Conservation (phyloP, 164 flowering plant genomes). For the Chloranthus sessilifolius region DNA sequence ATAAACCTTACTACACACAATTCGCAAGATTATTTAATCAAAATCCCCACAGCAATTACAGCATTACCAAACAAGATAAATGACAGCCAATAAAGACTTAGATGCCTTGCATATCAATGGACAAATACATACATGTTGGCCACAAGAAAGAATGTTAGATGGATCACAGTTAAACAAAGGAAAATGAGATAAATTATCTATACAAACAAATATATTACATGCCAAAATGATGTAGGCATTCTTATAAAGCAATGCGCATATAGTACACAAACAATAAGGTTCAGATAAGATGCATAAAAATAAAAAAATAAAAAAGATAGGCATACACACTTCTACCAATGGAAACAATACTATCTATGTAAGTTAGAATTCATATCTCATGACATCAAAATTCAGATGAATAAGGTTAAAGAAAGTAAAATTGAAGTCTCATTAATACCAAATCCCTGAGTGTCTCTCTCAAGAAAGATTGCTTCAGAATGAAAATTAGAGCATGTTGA, state of each 20-base stretch:
- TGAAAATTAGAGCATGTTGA: constrained; percentile 9
- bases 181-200: no score
- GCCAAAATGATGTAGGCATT: no score
- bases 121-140: no score
- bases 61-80: no score
- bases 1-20: not conserved
- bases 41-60: constrained; percentile 1
- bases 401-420: constrained; percentile 10
- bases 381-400: not conserved
- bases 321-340: not conserved
- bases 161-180: no score
- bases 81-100: no score
- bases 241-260: no score
- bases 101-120: no score
- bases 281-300: not conserved
- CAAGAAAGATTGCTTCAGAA: not conserved
- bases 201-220: no score
- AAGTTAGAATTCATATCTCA: not conserved
- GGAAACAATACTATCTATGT: not conserved
- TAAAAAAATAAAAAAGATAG: not conserved
- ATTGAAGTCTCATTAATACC: constrained; percentile 1
- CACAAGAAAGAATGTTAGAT: no score
- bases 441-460: constrained; percentile 7
- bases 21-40: not conserved
- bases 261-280: no score